Evolutionary conservation across 768 basidiomycete genomes (phyloP).

Genomic region (Amanita exitialis): DNA sequence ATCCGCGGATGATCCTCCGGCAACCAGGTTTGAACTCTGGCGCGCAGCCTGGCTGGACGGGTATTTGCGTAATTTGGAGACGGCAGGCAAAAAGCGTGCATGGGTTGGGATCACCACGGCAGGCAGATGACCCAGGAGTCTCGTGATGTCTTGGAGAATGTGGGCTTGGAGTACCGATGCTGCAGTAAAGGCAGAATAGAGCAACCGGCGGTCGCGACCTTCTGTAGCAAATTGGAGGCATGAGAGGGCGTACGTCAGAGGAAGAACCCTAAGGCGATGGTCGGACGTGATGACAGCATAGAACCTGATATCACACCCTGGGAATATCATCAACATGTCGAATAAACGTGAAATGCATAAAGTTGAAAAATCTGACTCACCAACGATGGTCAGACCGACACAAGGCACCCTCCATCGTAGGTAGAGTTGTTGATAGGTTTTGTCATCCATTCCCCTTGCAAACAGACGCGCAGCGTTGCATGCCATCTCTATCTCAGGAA

Average conservation of each 20-base stretch:
- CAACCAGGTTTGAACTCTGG: no score
- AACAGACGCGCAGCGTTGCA: slow-evolving; percentile 5
- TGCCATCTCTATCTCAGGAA: slow-evolving; percentile 6
- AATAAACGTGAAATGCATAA: background rate
- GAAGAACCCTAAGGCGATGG: slow-evolving; percentile 12
- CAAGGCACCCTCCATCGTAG: slow-evolving; percentile 11
- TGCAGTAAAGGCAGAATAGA: slow-evolving; percentile 13
- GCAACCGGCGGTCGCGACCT: slow-evolving; percentile 8
- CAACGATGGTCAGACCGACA: slow-evolving; percentile 10
- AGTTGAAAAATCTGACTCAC: background rate
- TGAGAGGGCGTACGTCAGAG: slow-evolving; percentile 13
- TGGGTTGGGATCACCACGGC: background rate
- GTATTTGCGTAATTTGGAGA: slow-evolving; percentile 10
- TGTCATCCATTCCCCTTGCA: background rate
- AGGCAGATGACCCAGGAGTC: background rate
- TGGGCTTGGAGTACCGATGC: slow-evolving; percentile 10
- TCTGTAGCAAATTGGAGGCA: slow-evolving; percentile 11
- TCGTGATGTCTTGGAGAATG: slow-evolving; percentile 7
- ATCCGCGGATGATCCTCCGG: background rate
- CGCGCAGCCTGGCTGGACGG: no score
- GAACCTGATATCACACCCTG: slow-evolving; percentile 10
- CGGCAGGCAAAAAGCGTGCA: slow-evolving; percentile 4
- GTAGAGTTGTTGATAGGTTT: slow-evolving; percentile 1
- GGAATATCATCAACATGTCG: slow-evolving; percentile 2
- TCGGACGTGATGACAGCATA: slow-evolving; percentile 12